Base-by-base conservation (phyloP, 129 eudicot genomes). In the Saussurea involucrata region DNA sequence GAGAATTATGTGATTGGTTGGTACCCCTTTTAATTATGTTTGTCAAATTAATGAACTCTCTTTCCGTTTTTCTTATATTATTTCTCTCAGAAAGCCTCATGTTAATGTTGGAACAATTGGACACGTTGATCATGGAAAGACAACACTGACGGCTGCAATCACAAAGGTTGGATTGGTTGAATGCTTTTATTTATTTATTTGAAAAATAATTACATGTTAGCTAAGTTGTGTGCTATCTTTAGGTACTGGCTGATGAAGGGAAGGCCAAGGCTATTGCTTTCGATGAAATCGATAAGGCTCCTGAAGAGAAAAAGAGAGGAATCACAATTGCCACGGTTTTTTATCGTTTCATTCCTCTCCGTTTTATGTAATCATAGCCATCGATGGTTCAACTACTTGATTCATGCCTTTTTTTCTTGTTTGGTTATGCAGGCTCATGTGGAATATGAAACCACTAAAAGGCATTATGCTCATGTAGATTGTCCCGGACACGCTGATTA, bases 401-500 rank as follows among this genome's bases (percentile, higher is more conserved):
- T 33, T n/a, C 24, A 1, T 24, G 6, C 15, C 7, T 49, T 67
- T 3, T 31, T 27, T 65, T 25, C 1, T 13, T n/a, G 44, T 78
- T 63, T 77, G 69, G 63, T 79, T 55, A 55, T 71, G 75, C 87
- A 95, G 99, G 96, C 99, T 36, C 99, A 95, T 79, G 99, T 95
- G 68, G 99, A 95, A 81, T 95, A 95, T 73, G 99, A 95, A 83
- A 95, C 99, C 15, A 85, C 90, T 53, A 92, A 89, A 84, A 81
- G 99, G 70, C 99, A 92, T 78, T 95, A 95, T 83, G 97, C 97
- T 33, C 99, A 95, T 83, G 99, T 95, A 20, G 99, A 95, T 79
- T 95, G 99, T 57, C 99, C 99, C 8, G 99, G 96, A 11, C 97
- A 95, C 69, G 99, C 97, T 49, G 99, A 95, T 83, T 95, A 95